Base-by-base conservation (phyloP, 1,284 basidiomycete genomes). In the Ceratobasidium sp. region DNA sequence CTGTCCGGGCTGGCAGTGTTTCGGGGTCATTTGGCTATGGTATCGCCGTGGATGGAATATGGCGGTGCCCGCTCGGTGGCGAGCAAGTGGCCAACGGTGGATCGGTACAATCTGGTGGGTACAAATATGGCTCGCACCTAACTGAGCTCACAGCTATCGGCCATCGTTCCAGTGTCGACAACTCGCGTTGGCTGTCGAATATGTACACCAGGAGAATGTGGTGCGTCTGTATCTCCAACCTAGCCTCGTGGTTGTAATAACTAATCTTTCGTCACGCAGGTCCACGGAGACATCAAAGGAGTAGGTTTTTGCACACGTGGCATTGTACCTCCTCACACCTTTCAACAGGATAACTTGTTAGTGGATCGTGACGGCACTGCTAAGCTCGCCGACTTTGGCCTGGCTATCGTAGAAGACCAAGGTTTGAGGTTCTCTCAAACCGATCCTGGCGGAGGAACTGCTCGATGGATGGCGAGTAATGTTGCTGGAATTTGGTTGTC, bases 1-100 rank as follows among this genome's bases (percentile, higher is more conserved):
- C 22, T 66, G 44, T 34, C 13, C 11, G 64, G 64, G 6, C 43
- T 66, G 17, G 64, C 64, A 17, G 15, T 66, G 13, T 66, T 66
- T n/a, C 43, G 32, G 13, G 32, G 40, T 9, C 9, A n/a, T 17
- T 2, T 66, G 7, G 64, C 64, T 8, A 66, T 66, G 64, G 64
- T 66, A 7, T 66, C 64, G 43, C 64, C 64, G 25, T 66, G 64
- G 64, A 66, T 66, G 64, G 8, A 15, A 43, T 34, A 49, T 32
- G 64, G 64, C 5, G 34, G 44, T 22, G 49, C 51, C 15, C n/a
- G 13, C 32, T 15, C 43, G 7, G 22, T 66, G 22, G 8, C 51
- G 22, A 49, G 22, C 1, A 15, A 32, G 9, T 32, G 44, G 32
- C 64, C 44, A n/a, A 19, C 29, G 6, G 17, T 32, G 25, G 25